phyloP scores from a whole-genome alignment of 768 basidiomycete species.

The Lactifluus echinatus region DNA sequence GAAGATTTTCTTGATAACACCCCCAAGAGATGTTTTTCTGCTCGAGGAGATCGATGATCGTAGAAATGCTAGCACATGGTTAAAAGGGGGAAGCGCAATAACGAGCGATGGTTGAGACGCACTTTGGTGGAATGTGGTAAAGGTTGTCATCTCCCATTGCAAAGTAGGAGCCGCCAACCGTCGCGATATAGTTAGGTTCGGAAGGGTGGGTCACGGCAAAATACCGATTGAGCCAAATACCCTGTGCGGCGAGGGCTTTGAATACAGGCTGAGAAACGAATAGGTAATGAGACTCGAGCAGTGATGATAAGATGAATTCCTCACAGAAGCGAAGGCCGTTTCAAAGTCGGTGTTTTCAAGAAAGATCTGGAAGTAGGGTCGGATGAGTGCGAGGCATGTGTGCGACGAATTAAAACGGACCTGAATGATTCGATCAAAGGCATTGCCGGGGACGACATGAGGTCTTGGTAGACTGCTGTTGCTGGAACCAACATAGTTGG shows the following conservation, averaged over 20 bases:
- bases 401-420: not conserved
- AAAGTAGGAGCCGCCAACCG: slow-evolving; percentile 45
- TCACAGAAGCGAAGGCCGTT: slow-evolving; percentile 21
- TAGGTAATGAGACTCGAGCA: slow-evolving; percentile 3
- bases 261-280: slow-evolving; percentile 25
- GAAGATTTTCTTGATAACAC: slow-evolving; percentile 53
- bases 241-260: slow-evolving; percentile 37
- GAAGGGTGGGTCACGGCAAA: slow-evolving; percentile 50
- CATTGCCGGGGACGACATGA: slow-evolving; percentile 33
- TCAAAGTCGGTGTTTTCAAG: slow-evolving; percentile 54
- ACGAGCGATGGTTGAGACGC: not conserved
- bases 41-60: slow-evolving; percentile 53
- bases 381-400: not conserved
- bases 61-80: slow-evolving; percentile 31
- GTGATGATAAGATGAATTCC: not conserved
- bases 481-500: slow-evolving; percentile 35
- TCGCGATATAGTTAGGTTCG: slow-evolving; percentile 51
- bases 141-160: slow-evolving; percentile 39
- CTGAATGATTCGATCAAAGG: slow-evolving; percentile 41
- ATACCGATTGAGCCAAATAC: slow-evolving; percentile 37
- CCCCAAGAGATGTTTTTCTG: slow-evolving; percentile 50
- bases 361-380: slow-evolving; percentile 35
- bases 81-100: not conserved
- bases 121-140: slow-evolving; percentile 25
- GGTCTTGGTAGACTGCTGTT: slow-evolving; percentile 37